A percentile compares a stretch with the other conserved stretches of the same genome.
These are phyloP conservation scores for Ustilago shanxiensis DNA, from an alignment of 1,284 basidiomycete species.

Conservation along the genomic window DNA sequence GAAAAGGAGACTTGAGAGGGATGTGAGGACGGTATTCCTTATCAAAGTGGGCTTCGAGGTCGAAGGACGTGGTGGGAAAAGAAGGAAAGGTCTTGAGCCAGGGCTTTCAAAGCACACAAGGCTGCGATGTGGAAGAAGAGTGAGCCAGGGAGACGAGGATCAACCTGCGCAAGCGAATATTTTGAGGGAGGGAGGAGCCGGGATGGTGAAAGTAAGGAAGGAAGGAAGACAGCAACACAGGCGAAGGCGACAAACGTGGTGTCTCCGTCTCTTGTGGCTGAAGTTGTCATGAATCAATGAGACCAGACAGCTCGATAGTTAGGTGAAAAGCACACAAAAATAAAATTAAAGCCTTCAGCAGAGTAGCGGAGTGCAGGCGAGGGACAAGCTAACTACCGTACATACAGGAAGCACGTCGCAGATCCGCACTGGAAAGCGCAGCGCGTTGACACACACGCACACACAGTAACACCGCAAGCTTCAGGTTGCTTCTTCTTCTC, in stretches of 20 bases:
- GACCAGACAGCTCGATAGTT: not conserved
- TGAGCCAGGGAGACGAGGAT: constrained; percentile 18
- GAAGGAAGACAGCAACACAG: not conserved
- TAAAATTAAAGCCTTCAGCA: not conserved
- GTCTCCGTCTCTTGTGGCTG: constrained; percentile 8
- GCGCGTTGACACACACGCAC: not conserved
- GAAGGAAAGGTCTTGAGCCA: constrained; percentile 7
- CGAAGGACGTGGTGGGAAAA: constrained; percentile 3
- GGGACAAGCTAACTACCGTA: too few relatives aligned
- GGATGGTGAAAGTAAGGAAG: constrained; percentile 12
- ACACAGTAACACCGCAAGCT: not conserved
- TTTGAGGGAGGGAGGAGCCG: constrained; percentile 1
- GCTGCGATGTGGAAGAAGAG: constrained; percentile 8
- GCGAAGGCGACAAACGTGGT: not conserved
- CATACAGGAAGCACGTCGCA: constrained; percentile 24
- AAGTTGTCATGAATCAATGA: constrained; percentile 3
- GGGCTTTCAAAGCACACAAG: constrained; percentile 42
- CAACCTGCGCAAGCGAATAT: constrained; percentile 27
- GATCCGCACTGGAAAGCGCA: constrained; percentile 19
- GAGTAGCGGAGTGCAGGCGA: constrained; percentile 7
- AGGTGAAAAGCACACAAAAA: constrained; percentile 1
- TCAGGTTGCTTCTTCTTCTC: not conserved
- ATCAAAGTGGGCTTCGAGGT: not conserved
- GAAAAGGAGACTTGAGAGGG: not conserved
- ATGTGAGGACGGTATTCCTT: not conserved